These are phyloP conservation scores for Carex cristatella DNA, from an alignment of 176 grass and related monocot genomes.

Conservation along the genomic window DNA sequence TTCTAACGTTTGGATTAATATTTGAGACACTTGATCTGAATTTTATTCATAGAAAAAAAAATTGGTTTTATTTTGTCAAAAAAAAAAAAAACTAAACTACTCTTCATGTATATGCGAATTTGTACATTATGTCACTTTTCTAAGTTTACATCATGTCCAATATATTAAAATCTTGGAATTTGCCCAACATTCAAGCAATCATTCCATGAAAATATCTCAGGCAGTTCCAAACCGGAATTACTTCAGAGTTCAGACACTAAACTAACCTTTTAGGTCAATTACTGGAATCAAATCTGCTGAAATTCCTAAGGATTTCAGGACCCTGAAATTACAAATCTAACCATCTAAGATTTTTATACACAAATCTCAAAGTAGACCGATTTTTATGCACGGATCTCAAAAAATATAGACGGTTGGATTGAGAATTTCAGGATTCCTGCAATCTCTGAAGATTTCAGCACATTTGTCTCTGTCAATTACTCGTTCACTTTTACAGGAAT, in stretches of 20 bases:
- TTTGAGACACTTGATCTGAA: background rate
- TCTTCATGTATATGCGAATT: background rate
- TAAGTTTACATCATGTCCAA: background rate
- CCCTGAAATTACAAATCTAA: no score
- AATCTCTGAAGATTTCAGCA: no score
- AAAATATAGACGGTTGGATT: no score
- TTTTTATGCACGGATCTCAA: no score
- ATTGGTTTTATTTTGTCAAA: background rate
- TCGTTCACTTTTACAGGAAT: background rate
- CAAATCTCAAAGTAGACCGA: no score
- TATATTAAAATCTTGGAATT: background rate
- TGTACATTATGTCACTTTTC: background rate
- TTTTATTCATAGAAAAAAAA: background rate
- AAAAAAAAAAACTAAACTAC: background rate
- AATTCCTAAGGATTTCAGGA: no score
- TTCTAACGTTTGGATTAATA: background rate
- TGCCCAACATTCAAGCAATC: conserved; percentile 12
- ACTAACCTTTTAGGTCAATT: background rate
- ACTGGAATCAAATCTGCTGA: no score
- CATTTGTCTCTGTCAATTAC: background rate
- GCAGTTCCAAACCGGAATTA: background rate
- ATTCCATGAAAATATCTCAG: conserved; percentile 16
- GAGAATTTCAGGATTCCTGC: no score
- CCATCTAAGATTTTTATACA: no score
- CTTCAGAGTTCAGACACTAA: background rate